Evolutionary conservation across 495 filamentous ascomycete genomes (phyloP).

Genomic region (Penicillium goetzii): DNA sequence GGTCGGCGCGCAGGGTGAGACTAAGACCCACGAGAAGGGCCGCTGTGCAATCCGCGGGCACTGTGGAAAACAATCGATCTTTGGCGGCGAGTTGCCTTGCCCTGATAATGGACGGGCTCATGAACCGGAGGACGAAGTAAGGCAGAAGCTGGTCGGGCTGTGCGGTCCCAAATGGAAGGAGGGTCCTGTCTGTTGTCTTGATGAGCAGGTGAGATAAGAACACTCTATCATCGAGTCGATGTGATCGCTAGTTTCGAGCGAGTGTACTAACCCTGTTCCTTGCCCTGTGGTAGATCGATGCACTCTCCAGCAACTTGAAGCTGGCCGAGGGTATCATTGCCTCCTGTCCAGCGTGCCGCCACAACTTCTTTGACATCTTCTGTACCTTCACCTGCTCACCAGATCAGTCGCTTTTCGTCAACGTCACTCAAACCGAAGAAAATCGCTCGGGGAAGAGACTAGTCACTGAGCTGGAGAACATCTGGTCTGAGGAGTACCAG

Average conservation of each 20-base stretch:
- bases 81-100: constrained; percentile 85
- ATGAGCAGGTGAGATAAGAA: constrained; percentile 66
- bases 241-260: background rate
- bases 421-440: constrained; percentile 76
- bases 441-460: constrained; percentile 67
- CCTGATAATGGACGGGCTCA: constrained; percentile 87
- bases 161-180: constrained; percentile 86
- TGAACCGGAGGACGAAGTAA: constrained; percentile 67
- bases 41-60: constrained; percentile 90
- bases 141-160: constrained; percentile 77
- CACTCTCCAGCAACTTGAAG: constrained; percentile 77
- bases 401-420: constrained; percentile 92
- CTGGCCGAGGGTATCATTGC: constrained; percentile 87
- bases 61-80: constrained; percentile 87
- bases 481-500: constrained; percentile 86
- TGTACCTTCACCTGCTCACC: constrained; percentile 98
- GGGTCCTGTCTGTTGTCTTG: constrained; percentile 80
- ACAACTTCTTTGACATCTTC: constrained; percentile 97
- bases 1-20: constrained; percentile 47
- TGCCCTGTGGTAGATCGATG: constrained; percentile 60
- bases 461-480: constrained; percentile 86
- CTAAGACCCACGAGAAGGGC: constrained; percentile 79
- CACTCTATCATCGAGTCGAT: background rate
- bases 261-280: background rate
- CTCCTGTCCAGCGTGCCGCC: constrained; percentile 92